These are phyloP conservation scores for Lentinula sp. DNA, from an alignment of 768 basidiomycete species.

Conservation along the genomic window DNA sequence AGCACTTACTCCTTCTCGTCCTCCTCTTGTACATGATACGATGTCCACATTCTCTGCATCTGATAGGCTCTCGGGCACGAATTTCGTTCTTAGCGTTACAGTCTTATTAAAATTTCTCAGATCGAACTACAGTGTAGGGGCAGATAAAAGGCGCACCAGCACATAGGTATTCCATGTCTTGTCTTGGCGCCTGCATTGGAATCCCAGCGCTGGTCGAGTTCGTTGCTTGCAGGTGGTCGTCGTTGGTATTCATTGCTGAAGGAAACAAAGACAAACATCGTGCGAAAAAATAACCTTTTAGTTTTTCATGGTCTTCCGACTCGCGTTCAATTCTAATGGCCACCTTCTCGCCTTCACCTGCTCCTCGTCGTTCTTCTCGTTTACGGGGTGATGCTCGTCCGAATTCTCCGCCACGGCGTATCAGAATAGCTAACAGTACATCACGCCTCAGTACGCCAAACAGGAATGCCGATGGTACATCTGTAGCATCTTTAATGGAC, in stretches of 20 bases:
- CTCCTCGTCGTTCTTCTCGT: conserved; percentile 49
- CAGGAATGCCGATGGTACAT: conserved; percentile 29
- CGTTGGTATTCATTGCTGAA: background rate
- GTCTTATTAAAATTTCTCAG: conserved; percentile 38
- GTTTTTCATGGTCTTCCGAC: background rate
- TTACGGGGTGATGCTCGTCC: conserved; percentile 17
- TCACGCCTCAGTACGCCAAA: conserved; percentile 40
- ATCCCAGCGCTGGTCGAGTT: conserved; percentile 9
- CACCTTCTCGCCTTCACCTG: conserved; percentile 56
- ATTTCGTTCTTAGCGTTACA: conserved; percentile 93
- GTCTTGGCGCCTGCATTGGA: conserved; percentile 24
- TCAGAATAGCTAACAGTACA: conserved; percentile 22
- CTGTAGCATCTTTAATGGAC: conserved; percentile 57
- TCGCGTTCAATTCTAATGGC: conserved; percentile 33
- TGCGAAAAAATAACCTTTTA: background rate
- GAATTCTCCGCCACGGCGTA: conserved; percentile 21
- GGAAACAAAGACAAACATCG: conserved; percentile 3
- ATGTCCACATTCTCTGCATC: conserved; percentile 95
- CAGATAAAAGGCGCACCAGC: conserved; percentile 32
- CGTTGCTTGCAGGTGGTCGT: background rate
- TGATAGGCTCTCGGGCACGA: conserved; percentile 85
- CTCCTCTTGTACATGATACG: conserved; percentile 99
- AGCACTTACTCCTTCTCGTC: conserved; percentile 81
- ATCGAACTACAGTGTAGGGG: background rate
- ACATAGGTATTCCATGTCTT: conserved; percentile 55